Base-by-base conservation (phyloP, 2,329 filamentous ascomycete species). In the Fusarium sp. region DNA sequence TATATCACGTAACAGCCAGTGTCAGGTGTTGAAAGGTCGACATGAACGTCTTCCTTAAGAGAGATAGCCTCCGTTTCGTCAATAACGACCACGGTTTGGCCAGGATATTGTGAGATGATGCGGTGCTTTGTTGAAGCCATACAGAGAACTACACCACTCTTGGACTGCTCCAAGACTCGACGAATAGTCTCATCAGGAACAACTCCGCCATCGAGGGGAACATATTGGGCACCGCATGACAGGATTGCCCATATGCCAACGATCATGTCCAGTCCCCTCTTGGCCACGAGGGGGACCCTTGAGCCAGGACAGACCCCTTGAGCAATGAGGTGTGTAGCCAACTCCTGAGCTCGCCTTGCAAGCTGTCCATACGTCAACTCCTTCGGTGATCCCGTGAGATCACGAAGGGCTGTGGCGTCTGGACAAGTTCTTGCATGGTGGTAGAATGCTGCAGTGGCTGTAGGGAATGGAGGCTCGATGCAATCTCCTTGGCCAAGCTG, bases 171-270 rank as follows among this genome's bases (percentile, higher is more conserved):
- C 46, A 88, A 78, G 26, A 88, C 86, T 58, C 85, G 82, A 24
- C 77, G 76, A 26, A 89, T 78, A 4, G 83, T 83, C 18, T 79
- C 78, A 50, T 85, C 83, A 0, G 85, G 79, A 11, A 85, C 83
- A 33, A 87, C 80, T 7, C 84, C 84, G 36, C 87, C 87, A 63
- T 90, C 88, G 3, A 90, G 80, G 5, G 87, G 87, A 7, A 89
- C 81, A 71, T 90, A 90, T 67, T 90, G 87, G 15, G 84, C 87
- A 20, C 87, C 87, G 48, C 84, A 84, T 58, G 86, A 86, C 34
- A 90, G 77, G 18, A 88, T 80, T 3, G 86, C 87, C 57, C 87
- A 79, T 49, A 89, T 88, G 20, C 84, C 86, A 50, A 88, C 80
- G 8, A 88, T 77, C 85, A 89, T 87, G 66, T 87, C 85, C 48